These are phyloP conservation scores for Cutaneotrichosporon sp. DNA, from an alignment of 1,284 basidiomycete genomes.

Conservation along the genomic window DNA sequence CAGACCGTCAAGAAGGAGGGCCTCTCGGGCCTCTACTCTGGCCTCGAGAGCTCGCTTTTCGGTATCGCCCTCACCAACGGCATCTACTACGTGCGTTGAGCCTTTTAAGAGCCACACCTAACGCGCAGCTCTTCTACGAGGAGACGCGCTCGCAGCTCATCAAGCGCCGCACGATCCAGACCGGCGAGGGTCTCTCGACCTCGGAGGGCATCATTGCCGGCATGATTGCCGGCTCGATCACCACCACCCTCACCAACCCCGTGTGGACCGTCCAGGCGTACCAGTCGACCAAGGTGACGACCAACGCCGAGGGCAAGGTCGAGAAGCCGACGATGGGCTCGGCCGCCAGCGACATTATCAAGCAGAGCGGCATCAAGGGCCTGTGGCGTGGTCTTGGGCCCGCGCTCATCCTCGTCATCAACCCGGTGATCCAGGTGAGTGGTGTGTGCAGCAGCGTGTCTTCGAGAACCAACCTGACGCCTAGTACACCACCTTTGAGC, in stretches of 20 bases:
- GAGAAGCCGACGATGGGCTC: conserved; percentile 66
- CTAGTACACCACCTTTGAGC: conserved; percentile 77
- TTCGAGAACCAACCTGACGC: conserved; percentile 12
- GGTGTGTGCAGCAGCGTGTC: fast-evolving
- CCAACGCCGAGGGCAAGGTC: conserved; percentile 22
- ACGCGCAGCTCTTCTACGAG: conserved; percentile 56
- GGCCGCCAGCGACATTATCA: conserved; percentile 71
- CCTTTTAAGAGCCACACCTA: too few species aligned
- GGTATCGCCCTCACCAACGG: conserved; percentile 95
- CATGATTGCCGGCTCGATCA: conserved; percentile 85
- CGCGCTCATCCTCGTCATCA: conserved; percentile 88
- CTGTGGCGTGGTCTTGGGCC: conserved; percentile 97
- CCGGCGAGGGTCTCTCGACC: conserved; percentile 62
- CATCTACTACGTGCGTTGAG: conserved; percentile 49
- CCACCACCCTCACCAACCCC: conserved; percentile 88
- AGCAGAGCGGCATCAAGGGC: conserved; percentile 73
- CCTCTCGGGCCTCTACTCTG: conserved; percentile 80
- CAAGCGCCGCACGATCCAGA: conserved; percentile 56
- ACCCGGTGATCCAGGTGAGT: conserved; percentile 76
- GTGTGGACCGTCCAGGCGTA: conserved; percentile 96
- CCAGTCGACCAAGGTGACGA: conserved; percentile 64
- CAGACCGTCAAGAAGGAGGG: conserved; percentile 86
- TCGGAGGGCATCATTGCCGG: conserved; percentile 88
- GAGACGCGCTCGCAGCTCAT: conserved; percentile 56
- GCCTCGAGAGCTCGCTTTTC: conserved; percentile 79